These are phyloP conservation scores for Schizosaccharomyces octosporus DNA, from an alignment of 805 yeast species.

Conservation along the genomic window DNA sequence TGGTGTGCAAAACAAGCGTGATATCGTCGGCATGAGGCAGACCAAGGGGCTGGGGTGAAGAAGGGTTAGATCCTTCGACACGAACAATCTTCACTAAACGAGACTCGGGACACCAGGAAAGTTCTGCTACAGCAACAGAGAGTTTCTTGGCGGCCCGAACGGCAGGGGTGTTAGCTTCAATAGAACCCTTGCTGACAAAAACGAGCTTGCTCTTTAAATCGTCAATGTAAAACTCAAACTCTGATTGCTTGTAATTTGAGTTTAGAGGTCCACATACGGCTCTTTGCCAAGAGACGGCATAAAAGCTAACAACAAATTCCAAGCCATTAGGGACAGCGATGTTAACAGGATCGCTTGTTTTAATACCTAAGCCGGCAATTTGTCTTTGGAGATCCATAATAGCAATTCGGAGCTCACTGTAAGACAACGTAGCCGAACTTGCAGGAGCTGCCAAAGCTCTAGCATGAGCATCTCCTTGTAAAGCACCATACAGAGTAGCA, in stretches of 20 bases:
- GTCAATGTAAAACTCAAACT: slow-evolving; percentile 38
- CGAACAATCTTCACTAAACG: slow-evolving; percentile 17
- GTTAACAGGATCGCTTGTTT: slow-evolving; percentile 13
- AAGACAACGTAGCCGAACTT: not conserved
- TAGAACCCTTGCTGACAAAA: slow-evolving; percentile 31
- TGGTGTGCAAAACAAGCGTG: slow-evolving; percentile 45
- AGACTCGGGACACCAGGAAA: slow-evolving; percentile 21
- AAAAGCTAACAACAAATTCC: slow-evolving; percentile 31
- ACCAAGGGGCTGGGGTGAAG: slow-evolving; percentile 5
- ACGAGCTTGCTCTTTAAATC: slow-evolving; percentile 35
- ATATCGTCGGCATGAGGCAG: slow-evolving; percentile 23
- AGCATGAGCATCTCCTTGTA: not conserved
- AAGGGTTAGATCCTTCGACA: slow-evolving; percentile 12
- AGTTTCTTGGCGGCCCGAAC: slow-evolving; percentile 26
- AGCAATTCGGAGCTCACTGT: not conserved
- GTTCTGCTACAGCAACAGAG: slow-evolving; percentile 27
- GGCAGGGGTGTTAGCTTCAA: slow-evolving; percentile 18
- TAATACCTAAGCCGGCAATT: not conserved
- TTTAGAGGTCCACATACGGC: slow-evolving; percentile 47
- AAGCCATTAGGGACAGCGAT: slow-evolving; percentile 34
- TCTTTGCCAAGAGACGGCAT: slow-evolving; percentile 31
- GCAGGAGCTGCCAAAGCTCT: not conserved
- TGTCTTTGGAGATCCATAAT: slow-evolving; percentile 1
- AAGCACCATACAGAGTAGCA: not conserved
- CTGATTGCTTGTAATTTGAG: slow-evolving; percentile 33